Percentiles rank a stretch among this genome's conserved stretches.
phyloP scores from a whole-genome alignment of 2,329 filamentous ascomycete species.

The Stagonosporopsis chrysanthemi region DNA sequence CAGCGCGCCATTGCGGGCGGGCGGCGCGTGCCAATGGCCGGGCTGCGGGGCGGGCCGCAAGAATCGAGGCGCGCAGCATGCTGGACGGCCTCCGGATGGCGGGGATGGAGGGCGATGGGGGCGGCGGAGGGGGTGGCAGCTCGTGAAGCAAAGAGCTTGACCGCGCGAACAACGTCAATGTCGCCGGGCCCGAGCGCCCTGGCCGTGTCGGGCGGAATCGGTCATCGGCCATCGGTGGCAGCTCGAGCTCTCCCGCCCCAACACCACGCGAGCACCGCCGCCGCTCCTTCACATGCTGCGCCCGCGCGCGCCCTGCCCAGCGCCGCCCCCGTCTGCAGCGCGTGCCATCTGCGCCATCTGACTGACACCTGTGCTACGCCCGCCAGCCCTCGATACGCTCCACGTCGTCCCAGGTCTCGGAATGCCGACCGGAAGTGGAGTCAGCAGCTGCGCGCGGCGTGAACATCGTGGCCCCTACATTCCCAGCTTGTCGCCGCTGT shows the following conservation, averaged over 20 bases:
- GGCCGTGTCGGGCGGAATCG: not conserved
- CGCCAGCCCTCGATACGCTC: slow-evolving; percentile 13
- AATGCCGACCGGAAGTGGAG: slow-evolving; percentile 15
- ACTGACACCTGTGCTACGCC: slow-evolving; percentile 11
- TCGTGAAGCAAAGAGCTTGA: slow-evolving; percentile 20
- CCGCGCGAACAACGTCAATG: slow-evolving; percentile 4
- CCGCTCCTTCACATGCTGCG: slow-evolving; percentile 12
- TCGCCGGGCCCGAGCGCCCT: slow-evolving; percentile 1
- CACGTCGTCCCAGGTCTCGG: slow-evolving; percentile 21
- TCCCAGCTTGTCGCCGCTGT: not conserved
- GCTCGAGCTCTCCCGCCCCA: not conserved
- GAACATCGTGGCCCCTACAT: slow-evolving; percentile 9
- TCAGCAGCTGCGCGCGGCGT: slow-evolving; percentile 13
- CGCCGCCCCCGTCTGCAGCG: slow-evolving; percentile 2
- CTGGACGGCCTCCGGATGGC: slow-evolving; percentile 53
- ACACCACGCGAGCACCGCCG: slow-evolving; percentile 8
- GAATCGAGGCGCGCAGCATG: slow-evolving; percentile 65
- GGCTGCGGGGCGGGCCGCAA: slow-evolving; percentile 56
- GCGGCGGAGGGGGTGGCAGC: slow-evolving; percentile 18
- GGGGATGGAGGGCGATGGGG: slow-evolving; percentile 27
- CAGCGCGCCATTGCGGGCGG: slow-evolving; percentile 48
- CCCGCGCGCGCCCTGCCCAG: not conserved
- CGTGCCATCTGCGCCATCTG: slow-evolving; percentile 4
- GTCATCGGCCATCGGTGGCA: not conserved
- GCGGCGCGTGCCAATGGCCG: slow-evolving; percentile 42